A percentile compares a stretch with the other conserved stretches of the same genome.
These are phyloP conservation scores for Tulasnella sp. DNA, from an alignment of 768 basidiomycete species.

Conservation along the genomic window DNA sequence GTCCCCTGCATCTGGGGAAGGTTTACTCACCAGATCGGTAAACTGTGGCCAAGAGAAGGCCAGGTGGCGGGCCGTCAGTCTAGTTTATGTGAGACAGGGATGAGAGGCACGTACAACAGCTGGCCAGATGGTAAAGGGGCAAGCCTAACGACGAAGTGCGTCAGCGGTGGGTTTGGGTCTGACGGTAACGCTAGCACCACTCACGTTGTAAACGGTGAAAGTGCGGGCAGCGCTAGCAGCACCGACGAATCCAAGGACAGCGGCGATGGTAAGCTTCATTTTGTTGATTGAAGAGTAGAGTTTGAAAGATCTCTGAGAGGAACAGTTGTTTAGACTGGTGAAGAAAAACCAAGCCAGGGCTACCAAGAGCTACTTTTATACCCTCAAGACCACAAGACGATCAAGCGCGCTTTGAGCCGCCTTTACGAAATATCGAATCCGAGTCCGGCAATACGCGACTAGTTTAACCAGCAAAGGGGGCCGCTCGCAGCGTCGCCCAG, in stretches of 20 bases:
- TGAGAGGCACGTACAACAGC: background rate
- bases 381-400: background rate
- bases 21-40: constrained; percentile 18
- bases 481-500: background rate
- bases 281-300: background rate
- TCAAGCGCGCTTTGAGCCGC: background rate
- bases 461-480: background rate
- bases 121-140: constrained; percentile 68
- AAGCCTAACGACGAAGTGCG: constrained; percentile 37
- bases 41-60: background rate
- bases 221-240: constrained; percentile 43
- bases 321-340: background rate
- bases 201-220: constrained; percentile 54
- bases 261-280: constrained; percentile 20
- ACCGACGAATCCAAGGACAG: constrained; percentile 20
- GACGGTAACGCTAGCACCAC: background rate
- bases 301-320: background rate
- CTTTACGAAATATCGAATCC: constrained; percentile 17
- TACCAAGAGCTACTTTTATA: background rate
- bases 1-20: background rate
- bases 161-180: background rate
- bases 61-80: background rate
- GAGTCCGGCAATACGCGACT: background rate
- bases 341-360: background rate
- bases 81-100: background rate